Evolutionary conservation across 1,284 basidiomycete genomes (phyloP).

Genomic region (Cystobasidium slooffiae): DNA sequence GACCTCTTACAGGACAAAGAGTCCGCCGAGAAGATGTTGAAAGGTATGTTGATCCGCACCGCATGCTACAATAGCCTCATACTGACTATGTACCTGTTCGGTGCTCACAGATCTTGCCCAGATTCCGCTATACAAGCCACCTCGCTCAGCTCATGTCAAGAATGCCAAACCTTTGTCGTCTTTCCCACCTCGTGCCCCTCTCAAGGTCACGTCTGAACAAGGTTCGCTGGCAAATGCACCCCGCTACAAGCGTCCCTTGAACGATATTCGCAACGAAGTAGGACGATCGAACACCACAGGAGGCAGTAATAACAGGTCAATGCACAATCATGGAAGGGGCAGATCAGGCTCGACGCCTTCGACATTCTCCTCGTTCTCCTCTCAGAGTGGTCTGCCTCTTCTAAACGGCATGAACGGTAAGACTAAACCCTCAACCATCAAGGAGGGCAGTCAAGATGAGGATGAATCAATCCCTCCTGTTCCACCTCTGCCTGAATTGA

Average conservation of each 20-base stretch:
- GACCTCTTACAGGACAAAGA: slow-evolving; percentile 18
- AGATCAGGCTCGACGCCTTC: slow-evolving; percentile 43
- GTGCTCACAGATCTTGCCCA: slow-evolving; percentile 30
- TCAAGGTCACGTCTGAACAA: slow-evolving; percentile 12
- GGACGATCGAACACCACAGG: slow-evolving; percentile 27
- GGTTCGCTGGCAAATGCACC: slow-evolving; percentile 40
- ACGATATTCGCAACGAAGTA: slow-evolving; percentile 21
- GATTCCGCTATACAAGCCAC: slow-evolving; percentile 42
- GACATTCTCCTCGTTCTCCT: slow-evolving; percentile 27
- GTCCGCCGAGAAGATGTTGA: slow-evolving; percentile 39
- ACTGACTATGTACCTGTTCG: not conserved
- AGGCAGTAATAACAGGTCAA: not conserved
- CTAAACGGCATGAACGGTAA: slow-evolving; percentile 2
- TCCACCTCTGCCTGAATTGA: slow-evolving; percentile 32
- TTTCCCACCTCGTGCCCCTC: slow-evolving; percentile 39
- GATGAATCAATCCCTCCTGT: slow-evolving; percentile 33
- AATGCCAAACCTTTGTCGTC: slow-evolving; percentile 42
- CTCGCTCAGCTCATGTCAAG: slow-evolving; percentile 39
- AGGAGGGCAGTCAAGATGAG: slow-evolving; percentile 28
- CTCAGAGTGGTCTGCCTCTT: slow-evolving; percentile 22
- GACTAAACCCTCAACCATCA: slow-evolving; percentile 15
- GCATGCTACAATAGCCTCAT: not conserved
- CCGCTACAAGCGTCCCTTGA: slow-evolving; percentile 39
- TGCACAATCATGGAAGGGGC: slow-evolving; percentile 5
- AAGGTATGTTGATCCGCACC: slow-evolving; percentile 1